Percentiles rank a stretch among this genome's conserved stretches.
These are phyloP conservation scores for Cercospora sesami DNA, from an alignment of 2,329 filamentous ascomycete genomes.

Conservation along the genomic window DNA sequence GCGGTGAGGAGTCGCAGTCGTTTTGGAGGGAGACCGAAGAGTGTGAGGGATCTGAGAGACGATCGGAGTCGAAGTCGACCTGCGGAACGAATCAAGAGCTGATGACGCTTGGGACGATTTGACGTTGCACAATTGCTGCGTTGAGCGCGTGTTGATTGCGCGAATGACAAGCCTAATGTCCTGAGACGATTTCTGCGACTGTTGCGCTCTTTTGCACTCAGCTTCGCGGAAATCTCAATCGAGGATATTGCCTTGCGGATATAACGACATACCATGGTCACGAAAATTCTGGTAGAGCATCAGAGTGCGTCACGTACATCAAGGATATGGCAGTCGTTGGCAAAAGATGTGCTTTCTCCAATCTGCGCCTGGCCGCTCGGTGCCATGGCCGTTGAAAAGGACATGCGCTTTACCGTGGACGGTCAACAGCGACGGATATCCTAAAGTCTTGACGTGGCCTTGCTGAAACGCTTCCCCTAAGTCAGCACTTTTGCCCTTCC, in stretches of 20 bases:
- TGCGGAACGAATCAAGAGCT: conserved; percentile 8
- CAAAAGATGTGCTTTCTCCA: not conserved
- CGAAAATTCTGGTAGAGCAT: not conserved
- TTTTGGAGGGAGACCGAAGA: conserved; percentile 14
- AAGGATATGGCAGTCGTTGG: not conserved
- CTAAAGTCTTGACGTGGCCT: not conserved
- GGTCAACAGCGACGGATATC: not conserved
- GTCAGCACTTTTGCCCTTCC: not conserved
- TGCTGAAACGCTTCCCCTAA: not conserved
- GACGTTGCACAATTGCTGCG: not conserved
- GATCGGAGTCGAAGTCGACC: conserved; percentile 19
- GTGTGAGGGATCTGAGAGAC: conserved; percentile 12
- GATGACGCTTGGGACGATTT: not conserved
- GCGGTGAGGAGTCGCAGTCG: conserved; percentile 16
- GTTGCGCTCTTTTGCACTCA: not conserved
- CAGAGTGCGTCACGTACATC: not conserved
- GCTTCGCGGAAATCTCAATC: not conserved
- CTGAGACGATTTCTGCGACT: not conserved
- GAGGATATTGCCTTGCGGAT: not conserved
- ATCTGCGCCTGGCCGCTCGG: not conserved
- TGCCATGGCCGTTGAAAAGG: not conserved
- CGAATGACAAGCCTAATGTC: not conserved
- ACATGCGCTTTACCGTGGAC: not conserved
- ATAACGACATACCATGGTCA: not conserved
- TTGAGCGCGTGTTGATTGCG: not conserved